Conservation (phyloP, 2,329 filamentous ascomycete species). For the Phyllosticta capitalensis region DNA sequence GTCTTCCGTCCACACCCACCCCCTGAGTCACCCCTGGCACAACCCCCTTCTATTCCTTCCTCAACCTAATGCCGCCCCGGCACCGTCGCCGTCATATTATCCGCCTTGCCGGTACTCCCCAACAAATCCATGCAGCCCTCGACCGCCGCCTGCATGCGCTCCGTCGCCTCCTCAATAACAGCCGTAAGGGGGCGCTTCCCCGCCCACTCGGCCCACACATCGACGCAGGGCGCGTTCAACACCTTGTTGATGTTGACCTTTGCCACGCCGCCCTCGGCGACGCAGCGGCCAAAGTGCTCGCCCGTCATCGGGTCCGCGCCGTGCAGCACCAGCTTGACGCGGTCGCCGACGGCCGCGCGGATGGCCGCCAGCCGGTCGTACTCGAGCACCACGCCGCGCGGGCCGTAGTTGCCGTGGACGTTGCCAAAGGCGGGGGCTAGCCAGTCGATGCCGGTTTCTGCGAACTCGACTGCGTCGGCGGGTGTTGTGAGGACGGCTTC, state of each 20-base stretch:
- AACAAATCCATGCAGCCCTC: constrained; percentile 48
- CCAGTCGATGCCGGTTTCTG: constrained; percentile 60
- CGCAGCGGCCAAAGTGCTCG: constrained; percentile 46
- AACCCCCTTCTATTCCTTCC: too few species aligned
- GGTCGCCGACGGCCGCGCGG: constrained; percentile 38
- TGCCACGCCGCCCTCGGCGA: constrained; percentile 40
- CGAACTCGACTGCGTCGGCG: constrained; percentile 59
- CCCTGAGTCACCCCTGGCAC: not conserved
- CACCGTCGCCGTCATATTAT: not conserved
- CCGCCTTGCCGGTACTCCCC: constrained; percentile 28
- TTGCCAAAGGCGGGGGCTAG: constrained; percentile 67
- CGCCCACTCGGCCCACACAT: constrained; percentile 39
- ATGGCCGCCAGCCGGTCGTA: constrained; percentile 45
- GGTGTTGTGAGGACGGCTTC: constrained; percentile 56
- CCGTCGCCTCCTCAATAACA: constrained; percentile 45
- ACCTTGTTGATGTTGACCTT: constrained; percentile 53
- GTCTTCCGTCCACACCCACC: too few species aligned
- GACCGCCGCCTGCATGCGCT: constrained; percentile 45
- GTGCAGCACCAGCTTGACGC: constrained; percentile 47
- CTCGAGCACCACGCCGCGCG: constrained; percentile 43
- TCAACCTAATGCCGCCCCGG: not conserved
- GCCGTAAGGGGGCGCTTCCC: constrained; percentile 44
- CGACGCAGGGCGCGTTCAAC: constrained; percentile 43
- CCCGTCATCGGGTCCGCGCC: constrained; percentile 49
- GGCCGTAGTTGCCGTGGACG: constrained; percentile 64